Evolutionary conservation across 1,284 basidiomycete genomes (phyloP).

Genomic region (Pisolithus thermaeus): DNA sequence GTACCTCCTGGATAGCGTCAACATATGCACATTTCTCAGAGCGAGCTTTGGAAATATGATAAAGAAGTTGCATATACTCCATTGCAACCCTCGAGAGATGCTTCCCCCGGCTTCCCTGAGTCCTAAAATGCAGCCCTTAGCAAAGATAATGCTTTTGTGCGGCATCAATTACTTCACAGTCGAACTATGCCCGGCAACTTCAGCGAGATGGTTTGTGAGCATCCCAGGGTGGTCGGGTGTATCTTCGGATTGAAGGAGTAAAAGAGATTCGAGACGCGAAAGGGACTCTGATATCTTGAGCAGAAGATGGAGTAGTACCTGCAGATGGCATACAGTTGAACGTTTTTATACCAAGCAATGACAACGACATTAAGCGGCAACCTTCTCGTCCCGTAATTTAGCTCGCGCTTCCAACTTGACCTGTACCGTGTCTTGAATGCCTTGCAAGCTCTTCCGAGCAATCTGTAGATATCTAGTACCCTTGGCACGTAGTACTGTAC

Average conservation of each 20-base stretch:
- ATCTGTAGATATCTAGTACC: conserved; percentile 35
- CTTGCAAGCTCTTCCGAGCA: conserved; percentile 57
- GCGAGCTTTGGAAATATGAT: conserved; percentile 80
- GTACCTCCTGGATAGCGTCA: conserved; percentile 79
- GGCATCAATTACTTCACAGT: conserved; percentile 18
- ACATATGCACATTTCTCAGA: conserved; percentile 73
- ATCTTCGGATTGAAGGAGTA: conserved; percentile 46
- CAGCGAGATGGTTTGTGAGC: conserved; percentile 22
- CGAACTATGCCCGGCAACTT: conserved; percentile 13
- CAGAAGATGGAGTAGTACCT: conserved; percentile 79
- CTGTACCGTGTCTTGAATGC: conserved; percentile 70
- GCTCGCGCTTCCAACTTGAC: conserved; percentile 71
- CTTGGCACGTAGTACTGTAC: neutral
- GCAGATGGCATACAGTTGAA: conserved; percentile 5
- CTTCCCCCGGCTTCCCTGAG: conserved; percentile 67
- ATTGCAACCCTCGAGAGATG: conserved; percentile 80
- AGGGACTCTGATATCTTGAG: conserved; percentile 87
- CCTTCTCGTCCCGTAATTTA: conserved; percentile 79
- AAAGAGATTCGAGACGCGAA: conserved; percentile 73
- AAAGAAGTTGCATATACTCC: conserved; percentile 91
- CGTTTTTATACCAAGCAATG: neutral
- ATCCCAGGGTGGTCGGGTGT: conserved; percentile 13
- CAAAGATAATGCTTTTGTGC: neutral
- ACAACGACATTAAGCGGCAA: conserved; percentile 22
- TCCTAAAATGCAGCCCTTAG: conserved; percentile 30